phyloP scores from a whole-genome alignment of 768 basidiomycete species.

The Coprinopsis strossmayeri region DNA sequence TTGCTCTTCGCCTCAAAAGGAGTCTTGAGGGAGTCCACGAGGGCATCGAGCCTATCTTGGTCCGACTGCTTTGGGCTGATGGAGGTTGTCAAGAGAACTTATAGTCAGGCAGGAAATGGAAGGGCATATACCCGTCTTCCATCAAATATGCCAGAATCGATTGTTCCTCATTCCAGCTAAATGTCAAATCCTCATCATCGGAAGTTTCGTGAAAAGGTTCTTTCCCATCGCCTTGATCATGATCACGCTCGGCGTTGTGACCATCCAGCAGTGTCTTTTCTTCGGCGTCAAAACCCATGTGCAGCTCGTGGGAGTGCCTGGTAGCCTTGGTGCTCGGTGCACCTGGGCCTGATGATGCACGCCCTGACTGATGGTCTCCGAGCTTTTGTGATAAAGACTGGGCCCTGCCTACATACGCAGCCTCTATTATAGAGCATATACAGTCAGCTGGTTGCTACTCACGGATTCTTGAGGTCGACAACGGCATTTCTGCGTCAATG shows the following conservation, averaged over 20 bases:
- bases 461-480: not conserved
- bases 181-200: conserved; percentile 24
- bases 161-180: conserved; percentile 47
- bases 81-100: not conserved
- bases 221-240: conserved; percentile 11
- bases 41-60: conserved; percentile 25
- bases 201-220: conserved; percentile 17
- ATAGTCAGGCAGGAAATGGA: conserved; percentile 2
- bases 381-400: too few relatives aligned
- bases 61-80: conserved; percentile 21
- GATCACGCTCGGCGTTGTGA: conserved; percentile 10
- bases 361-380: too few relatives aligned
- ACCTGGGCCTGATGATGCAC: too few relatives aligned
- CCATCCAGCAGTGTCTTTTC: not conserved
- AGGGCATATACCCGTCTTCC: conserved; percentile 30
- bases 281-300: not conserved
- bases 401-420: too few relatives aligned
- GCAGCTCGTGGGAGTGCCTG: conserved; percentile 5
- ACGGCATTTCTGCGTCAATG: not conserved
- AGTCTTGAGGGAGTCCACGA: conserved; percentile 34
- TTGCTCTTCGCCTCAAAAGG: conserved; percentile 35
- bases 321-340: too few relatives aligned
- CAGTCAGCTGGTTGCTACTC: not conserved
- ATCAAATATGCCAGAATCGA: conserved; percentile 45
- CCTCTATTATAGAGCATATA: too few relatives aligned